Conservation (phyloP, 2,329 filamentous ascomycete genomes). For the Ophiognomonia clavigignenti-juglandacearum region DNA sequence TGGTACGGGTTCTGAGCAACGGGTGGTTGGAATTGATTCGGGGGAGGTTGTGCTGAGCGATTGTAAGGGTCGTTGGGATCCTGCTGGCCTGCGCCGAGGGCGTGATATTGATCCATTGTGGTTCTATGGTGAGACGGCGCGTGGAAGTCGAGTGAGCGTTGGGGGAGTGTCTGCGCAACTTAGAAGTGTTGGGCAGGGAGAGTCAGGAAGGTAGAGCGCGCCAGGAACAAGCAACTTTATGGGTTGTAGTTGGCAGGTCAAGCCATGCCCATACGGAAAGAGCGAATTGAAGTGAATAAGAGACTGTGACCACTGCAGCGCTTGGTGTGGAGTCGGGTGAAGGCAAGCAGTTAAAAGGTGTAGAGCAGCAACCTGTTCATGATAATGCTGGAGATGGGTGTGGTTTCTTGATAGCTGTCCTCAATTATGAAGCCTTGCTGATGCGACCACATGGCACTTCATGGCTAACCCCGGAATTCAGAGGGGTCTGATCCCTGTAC, state of each 20-base stretch:
- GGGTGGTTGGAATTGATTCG: conserved; percentile 46
- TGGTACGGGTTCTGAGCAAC: conserved; percentile 51
- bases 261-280: too few relatives aligned
- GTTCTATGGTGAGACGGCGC: background rate
- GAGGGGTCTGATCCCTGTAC: background rate
- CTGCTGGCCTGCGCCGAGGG: conserved; percentile 44
- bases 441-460: background rate
- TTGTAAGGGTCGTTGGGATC: conserved; percentile 47
- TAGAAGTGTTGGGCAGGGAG: too few relatives aligned
- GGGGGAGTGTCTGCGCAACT: background rate
- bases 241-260: background rate
- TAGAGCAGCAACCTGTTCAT: too few relatives aligned
- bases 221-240: background rate
- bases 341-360: too few relatives aligned
- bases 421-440: conserved; percentile 1
- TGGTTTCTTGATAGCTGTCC: conserved; percentile 5
- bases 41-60: conserved; percentile 34
- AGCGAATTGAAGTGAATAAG: too few relatives aligned
- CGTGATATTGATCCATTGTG: conserved; percentile 43
- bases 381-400: background rate
- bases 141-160: background rate
- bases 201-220: background rate
- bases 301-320: too few relatives aligned
- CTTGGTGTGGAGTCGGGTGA: too few relatives aligned
- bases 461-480: background rate